A percentile compares a stretch with the other conserved stretches of the same genome.
These are phyloP conservation scores for Stemphylium beticola DNA, from an alignment of 2,329 filamentous ascomycete species.

Conservation along the genomic window DNA sequence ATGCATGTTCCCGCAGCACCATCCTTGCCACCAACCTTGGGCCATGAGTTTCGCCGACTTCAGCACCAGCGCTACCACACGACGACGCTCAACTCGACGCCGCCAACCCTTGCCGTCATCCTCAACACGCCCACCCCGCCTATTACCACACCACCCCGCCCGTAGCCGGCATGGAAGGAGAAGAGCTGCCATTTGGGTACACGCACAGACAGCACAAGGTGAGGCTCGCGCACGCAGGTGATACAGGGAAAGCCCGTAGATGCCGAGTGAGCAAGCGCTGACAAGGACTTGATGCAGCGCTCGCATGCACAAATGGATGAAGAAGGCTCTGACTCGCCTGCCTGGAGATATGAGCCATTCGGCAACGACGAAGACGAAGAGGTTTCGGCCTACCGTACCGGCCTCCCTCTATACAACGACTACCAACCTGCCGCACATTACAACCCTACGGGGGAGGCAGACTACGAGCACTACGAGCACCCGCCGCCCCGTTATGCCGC, in stretches of 20 bases:
- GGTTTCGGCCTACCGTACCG: slow-evolving; percentile 1
- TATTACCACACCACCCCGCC: neutral
- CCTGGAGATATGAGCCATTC: slow-evolving; percentile 25
- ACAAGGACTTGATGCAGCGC: slow-evolving; percentile 33
- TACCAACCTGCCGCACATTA: neutral
- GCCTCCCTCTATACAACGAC: slow-evolving; percentile 5
- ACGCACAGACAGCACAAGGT: slow-evolving; percentile 46
- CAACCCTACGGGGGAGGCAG: neutral
- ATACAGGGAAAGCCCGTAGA: slow-evolving; percentile 6
- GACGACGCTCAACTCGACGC: slow-evolving; percentile 3
- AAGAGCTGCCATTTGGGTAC: slow-evolving; percentile 39
- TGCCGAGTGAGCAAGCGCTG: slow-evolving; percentile 13
- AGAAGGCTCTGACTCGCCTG: slow-evolving; percentile 33
- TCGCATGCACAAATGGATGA: slow-evolving; percentile 43
- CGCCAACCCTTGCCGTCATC: neutral
- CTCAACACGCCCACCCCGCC: neutral
- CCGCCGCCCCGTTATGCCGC: neutral
- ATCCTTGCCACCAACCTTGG: slow-evolving; percentile 20
- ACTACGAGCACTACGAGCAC: neutral
- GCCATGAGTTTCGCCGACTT: slow-evolving; percentile 19
- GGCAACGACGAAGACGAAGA: neutral
- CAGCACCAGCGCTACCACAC: slow-evolving; percentile 13
- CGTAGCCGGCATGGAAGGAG: slow-evolving; percentile 32
- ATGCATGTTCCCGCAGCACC: slow-evolving; percentile 16
- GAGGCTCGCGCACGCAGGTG: slow-evolving; percentile 15